Conservation (phyloP, 257 asterid species). For the Solanum acaule region DNA sequence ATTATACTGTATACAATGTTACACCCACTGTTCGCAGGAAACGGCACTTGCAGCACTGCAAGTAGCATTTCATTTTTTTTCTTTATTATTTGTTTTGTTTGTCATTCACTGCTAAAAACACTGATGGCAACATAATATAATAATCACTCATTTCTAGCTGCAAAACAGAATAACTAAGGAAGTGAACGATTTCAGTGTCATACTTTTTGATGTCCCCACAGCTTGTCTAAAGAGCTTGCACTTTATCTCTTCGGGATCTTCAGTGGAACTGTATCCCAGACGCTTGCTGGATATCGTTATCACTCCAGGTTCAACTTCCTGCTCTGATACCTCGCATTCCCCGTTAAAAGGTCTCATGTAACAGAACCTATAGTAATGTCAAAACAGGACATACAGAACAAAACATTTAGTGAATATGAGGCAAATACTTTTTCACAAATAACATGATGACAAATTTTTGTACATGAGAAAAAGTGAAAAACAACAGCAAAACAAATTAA, state of each 20-base stretch:
- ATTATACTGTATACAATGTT: background rate
- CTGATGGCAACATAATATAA: background rate
- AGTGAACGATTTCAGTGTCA: background rate
- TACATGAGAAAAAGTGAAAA: background rate
- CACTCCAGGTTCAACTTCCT: conserved; percentile 41
- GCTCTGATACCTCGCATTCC: conserved; percentile 50
- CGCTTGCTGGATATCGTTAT: conserved; percentile 50
- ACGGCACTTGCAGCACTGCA: background rate
- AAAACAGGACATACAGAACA: background rate
- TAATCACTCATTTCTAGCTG: background rate
- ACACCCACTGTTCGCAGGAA: background rate
- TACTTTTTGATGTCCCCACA: background rate
- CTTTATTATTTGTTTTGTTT: background rate
- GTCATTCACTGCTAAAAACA: background rate
- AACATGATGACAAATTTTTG: background rate
- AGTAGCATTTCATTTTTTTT: background rate
- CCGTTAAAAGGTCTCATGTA: conserved; percentile 60
- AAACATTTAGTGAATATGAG: background rate
- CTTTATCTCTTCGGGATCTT: conserved; percentile 2
- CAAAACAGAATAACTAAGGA: background rate
- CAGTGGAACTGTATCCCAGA: conserved; percentile 2
- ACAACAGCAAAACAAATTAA: background rate
- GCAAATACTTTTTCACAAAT: background rate
- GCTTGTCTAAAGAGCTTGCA: background rate
- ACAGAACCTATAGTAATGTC: conserved; percentile 53